Evolutionary conservation across 352 stramenopile genomes (phyloP), one percentile per base, ranked within the genome.

Genomic region (Aphanomyces invadans): DNA sequence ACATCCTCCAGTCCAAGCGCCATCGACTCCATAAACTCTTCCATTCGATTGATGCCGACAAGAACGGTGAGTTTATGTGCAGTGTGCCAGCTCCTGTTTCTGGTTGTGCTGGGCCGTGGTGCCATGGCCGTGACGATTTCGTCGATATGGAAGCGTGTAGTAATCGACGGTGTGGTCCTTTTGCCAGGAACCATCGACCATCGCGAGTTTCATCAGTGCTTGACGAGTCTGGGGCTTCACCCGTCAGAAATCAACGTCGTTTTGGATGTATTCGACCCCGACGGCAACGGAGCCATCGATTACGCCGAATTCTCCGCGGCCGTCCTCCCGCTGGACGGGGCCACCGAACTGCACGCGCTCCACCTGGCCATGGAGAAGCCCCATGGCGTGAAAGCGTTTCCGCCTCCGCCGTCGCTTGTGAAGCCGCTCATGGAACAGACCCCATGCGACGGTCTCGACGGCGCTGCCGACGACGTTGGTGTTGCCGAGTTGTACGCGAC

Each of bases 1-100:
- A 12, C 4, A 49, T 15, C 21, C 55, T 63, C 10, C 9, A n/a
- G 15, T n/a, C 55, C 55, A 63, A 63, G 26, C 9, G n/a, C 55
- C 31, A 63, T n/a, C 55, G 36, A 23, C 10, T 63, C 23, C 55
- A 63, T 32, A 23, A 49, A 17, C 55, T 63, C 26, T 63, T 63
- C 21, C 55, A 29, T 12, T 12, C n/a, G 3, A 49, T 63, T 49
- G 55, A 63, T 26, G 55, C 26, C 26, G 42, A 63, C 42, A 29
- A 29, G 17, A 28, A 49, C 23, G 55, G 55, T 63, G 10, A 23
- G 17, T 4, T n/a, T n/a, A n/a, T n/a, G n/a, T n/a, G n/a, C n/a
- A n/a, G n/a, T n/a, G n/a, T n/a, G n/a, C n/a, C n/a, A n/a, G n/a
- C n/a, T n/a, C n/a, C n/a, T n/a, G n/a, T n/a, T n/a, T n/a, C n/a